These are phyloP conservation scores for Andrographis paniculata DNA, from an alignment of 305 asterid genomes.

Conservation along the genomic window DNA sequence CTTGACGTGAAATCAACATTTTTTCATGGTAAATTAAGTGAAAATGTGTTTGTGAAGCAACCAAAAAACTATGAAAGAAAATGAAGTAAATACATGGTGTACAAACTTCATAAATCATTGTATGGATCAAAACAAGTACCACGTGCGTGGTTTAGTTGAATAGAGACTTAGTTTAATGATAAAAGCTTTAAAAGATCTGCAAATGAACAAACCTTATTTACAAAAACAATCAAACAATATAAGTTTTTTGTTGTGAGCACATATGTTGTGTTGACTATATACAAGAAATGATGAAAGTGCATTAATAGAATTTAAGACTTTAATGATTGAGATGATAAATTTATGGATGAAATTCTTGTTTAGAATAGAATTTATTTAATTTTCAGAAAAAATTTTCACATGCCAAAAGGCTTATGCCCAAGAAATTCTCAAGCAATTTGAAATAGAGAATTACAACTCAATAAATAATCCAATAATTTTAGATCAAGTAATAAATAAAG, in stretches of 20 bases:
- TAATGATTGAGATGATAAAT: conserved; percentile 2
- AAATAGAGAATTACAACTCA: neutral
- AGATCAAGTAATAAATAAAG: neutral
- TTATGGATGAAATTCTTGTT: conserved; percentile 4
- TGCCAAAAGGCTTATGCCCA: too few species aligned
- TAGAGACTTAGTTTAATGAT: neutral
- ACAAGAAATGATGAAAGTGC: neutral
- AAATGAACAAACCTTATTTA: conserved; percentile 4
- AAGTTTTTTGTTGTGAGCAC: neutral
- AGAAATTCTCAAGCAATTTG: neutral
- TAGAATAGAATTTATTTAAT: neutral
- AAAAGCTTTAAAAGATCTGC: neutral
- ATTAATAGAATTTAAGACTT: neutral
- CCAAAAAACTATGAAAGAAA: neutral
- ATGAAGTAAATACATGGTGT: neutral
- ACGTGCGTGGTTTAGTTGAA: conserved; percentile 2
- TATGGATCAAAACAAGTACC: conserved; percentile 13
- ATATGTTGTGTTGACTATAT: neutral
- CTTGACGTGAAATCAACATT: too few species aligned
- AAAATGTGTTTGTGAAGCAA: conserved; percentile 7
- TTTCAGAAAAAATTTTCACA: conserved; percentile 1
- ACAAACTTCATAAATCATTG: too few species aligned
- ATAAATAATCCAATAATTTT: neutral
- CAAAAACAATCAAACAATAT: neutral
- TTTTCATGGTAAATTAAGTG: conserved; percentile 8